A percentile compares a stretch with the other conserved stretches of the same genome.
Evolutionary conservation across 176 grass and related monocot genomes (phyloP).

Genomic region (Dendrocalamus sinicus): DNA sequence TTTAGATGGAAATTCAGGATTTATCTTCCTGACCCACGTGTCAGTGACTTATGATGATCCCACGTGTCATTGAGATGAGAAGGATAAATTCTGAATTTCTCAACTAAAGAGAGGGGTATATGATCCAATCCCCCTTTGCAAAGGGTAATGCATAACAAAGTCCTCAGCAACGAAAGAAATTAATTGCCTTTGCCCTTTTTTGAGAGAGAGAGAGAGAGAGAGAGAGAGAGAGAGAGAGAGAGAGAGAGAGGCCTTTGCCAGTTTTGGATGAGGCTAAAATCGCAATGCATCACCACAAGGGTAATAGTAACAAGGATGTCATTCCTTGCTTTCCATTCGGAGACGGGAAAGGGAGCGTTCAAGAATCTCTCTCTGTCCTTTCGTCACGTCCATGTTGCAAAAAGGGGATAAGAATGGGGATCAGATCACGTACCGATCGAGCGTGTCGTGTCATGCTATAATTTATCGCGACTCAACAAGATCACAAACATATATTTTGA

Average conservation of each 20-base stretch:
- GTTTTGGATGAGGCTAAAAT: not conserved
- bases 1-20: too few species aligned
- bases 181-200: not conserved
- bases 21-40: too few species aligned
- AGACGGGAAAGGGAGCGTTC: constrained; percentile 5
- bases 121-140: too few species aligned
- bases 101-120: too few species aligned
- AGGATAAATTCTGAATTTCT: too few species aligned
- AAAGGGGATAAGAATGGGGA: constrained; percentile 15
- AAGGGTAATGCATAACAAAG: not conserved
- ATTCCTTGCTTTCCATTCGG: not conserved
- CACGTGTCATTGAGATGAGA: too few species aligned
- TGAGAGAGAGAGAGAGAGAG: too few species aligned
- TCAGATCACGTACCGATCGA: not conserved
- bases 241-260: not conserved
- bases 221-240: too few species aligned
- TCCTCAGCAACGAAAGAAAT: constrained; percentile 25
- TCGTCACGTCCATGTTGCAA: not conserved
- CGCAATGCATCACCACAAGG: not conserved
- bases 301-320: constrained; percentile 24
- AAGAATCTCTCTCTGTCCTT: constrained; percentile 15
- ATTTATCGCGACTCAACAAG: not conserved
- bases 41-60: too few species aligned
- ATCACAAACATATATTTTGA: not conserved
- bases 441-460: not conserved